Conservation (phyloP, 1,284 basidiomycete species). For the Phylloporus sp. region DNA sequence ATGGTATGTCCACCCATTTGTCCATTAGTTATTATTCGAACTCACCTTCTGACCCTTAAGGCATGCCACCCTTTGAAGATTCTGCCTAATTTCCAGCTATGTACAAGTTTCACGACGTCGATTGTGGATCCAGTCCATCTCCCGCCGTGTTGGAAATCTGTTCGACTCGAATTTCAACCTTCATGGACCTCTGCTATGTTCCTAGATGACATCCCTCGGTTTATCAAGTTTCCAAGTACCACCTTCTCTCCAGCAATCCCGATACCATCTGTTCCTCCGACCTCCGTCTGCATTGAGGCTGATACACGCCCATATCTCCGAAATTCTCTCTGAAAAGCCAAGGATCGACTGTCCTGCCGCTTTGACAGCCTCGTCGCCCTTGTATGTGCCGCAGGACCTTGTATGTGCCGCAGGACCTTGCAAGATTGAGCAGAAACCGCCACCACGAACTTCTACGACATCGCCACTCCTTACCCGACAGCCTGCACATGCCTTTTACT, state of each 20-base stretch:
- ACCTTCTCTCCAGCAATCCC: neutral
- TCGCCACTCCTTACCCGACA: neutral
- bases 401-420: neutral
- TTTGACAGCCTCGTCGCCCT: conserved; percentile 3
- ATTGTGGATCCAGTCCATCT: neutral
- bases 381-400: neutral
- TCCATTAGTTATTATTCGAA: neutral
- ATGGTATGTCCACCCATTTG: neutral
- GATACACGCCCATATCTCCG: conserved; percentile 1
- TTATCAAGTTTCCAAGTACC: neutral
- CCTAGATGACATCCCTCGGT: conserved; percentile 6
- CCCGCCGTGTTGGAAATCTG: neutral
- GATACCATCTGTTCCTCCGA: neutral
- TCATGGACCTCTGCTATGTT: neutral
- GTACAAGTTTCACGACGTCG: neutral
- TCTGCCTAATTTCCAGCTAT: neutral
- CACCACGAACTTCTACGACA: neutral
- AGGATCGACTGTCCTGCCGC: conserved; percentile 5
- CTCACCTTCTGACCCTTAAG: neutral
- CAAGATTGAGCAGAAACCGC: conserved; percentile 4
- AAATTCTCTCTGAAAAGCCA: conserved; percentile 2
- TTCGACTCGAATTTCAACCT: neutral
- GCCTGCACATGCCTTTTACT: conserved; percentile 18
- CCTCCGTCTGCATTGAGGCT: neutral
- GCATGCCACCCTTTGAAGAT: neutral